Evolutionary conservation across 2,329 filamentous ascomycete species (phyloP), one percentile per base, ranked within the genome.

Genomic region (Colletotrichum costaricense): DNA sequence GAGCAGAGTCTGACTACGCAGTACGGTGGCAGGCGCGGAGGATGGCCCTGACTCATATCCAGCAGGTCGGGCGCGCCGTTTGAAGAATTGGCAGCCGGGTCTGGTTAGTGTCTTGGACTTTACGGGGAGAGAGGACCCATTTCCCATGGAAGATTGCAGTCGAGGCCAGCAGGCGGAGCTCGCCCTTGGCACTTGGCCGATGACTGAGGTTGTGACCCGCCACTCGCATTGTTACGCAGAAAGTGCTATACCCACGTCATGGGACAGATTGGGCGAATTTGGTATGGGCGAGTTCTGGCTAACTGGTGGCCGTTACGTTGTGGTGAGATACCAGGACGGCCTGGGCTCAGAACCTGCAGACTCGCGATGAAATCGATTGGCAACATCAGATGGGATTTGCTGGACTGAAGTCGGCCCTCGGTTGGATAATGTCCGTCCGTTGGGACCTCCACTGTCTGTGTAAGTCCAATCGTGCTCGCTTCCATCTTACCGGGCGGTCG

Each of bases 181-280:
- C 60, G 70, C 55, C 55, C 66, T 60, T 64, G 26, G 22, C 35
- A 56, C 30, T 60, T 60, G 6, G 16, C 38, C 16, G 38, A 42
- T 42, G 38, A 33, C 33, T 63, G 46, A 59, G 60, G 42, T 67
- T 33, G 24, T 38, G 56, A 65, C 67, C 70, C 70, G 56, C 70
- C 67, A 65, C 67, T 73, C 49, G 71, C 71, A 73, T 58, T 70
- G 71, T 63, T 70, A 70, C 60, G 60, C 67, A 62, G 52, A 60
- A 38, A 71, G 59, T 56, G 49, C 56, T n/a, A 30, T 64, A 57
- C 56, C 71, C 71, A 73, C 67, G 68, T 73, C 71, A 73, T 73
- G 67, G 67, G 71, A 66, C 60, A 64, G 35, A 57, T 60, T 57
- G 56, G 38, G 42, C 42, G 42, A 49, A 49, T 35, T 26, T 62